Evolutionary conservation across 2,329 filamentous ascomycete genomes (phyloP).

Genomic region (Talaromyces funiculosus): DNA sequence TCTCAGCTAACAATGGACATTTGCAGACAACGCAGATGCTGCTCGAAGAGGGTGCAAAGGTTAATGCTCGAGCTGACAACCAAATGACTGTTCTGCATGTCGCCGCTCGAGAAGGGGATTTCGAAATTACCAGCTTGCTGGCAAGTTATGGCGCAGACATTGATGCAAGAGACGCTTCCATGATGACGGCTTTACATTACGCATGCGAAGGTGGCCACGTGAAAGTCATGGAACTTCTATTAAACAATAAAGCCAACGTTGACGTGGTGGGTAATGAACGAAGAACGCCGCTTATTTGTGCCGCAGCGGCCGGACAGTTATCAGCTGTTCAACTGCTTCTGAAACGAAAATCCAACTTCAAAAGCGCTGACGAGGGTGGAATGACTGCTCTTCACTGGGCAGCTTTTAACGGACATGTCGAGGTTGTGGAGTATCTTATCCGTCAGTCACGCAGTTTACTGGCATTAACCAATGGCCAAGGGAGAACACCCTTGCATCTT

Average conservation of each 20-base stretch:
- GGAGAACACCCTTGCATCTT: slow-evolving; percentile 33
- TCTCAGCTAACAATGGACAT: slow-evolving; percentile 33
- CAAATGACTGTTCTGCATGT: slow-evolving; percentile 32
- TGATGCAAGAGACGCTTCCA: slow-evolving; percentile 31
- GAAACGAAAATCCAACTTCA: slow-evolving; percentile 26
- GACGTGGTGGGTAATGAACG: slow-evolving; percentile 26
- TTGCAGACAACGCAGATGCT: slow-evolving; percentile 28
- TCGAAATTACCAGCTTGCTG: slow-evolving; percentile 29
- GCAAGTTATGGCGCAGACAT: slow-evolving; percentile 28
- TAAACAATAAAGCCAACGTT: slow-evolving; percentile 29
- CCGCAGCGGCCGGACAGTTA: slow-evolving; percentile 28
- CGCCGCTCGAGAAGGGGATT: slow-evolving; percentile 30
- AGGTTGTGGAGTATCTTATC: slow-evolving; percentile 28
- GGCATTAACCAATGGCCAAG: slow-evolving; percentile 23
- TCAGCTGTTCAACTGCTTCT: slow-evolving; percentile 26
- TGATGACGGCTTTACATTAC: slow-evolving; percentile 35
- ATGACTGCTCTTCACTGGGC: slow-evolving; percentile 39
- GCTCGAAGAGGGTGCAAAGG: slow-evolving; percentile 27
- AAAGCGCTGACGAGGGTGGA: slow-evolving; percentile 25
- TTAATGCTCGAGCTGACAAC: slow-evolving; percentile 30
- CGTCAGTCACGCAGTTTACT: slow-evolving; percentile 27
- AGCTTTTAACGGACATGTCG: slow-evolving; percentile 33
- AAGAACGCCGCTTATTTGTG: slow-evolving; percentile 32
- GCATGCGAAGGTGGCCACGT: slow-evolving; percentile 28
- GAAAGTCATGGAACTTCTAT: slow-evolving; percentile 24